These are phyloP conservation scores for Pleurotus tuoliensis DNA, from an alignment of 768 basidiomycete species.

Conservation along the genomic window DNA sequence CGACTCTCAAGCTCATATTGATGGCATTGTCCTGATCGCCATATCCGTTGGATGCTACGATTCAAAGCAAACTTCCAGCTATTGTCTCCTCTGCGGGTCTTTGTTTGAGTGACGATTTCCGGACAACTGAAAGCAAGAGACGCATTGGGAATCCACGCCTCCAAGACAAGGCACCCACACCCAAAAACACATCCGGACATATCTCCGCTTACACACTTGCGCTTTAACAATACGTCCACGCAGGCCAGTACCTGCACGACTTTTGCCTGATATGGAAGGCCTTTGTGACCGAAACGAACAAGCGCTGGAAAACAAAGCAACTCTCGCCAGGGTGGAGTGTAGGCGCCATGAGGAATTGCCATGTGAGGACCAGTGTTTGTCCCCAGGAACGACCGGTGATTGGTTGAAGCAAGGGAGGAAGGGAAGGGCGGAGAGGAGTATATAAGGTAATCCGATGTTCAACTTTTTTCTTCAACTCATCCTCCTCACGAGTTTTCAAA, in stretches of 20 bases:
- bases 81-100: neutral
- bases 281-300: conserved; percentile 3
- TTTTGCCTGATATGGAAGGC: neutral
- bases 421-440: neutral
- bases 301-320: conserved; percentile 3
- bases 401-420: neutral
- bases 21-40: too few relatives aligned
- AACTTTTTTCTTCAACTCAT: conserved; percentile 2
- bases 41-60: too few relatives aligned
- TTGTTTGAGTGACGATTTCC: neutral
- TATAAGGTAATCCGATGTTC: conserved; percentile 4
- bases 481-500: neutral
- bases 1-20: too few relatives aligned
- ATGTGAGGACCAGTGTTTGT: neutral
- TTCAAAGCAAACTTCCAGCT: too few relatives aligned
- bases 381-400: neutral
- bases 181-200: neutral
- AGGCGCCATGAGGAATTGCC: neutral
- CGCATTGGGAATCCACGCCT: neutral
- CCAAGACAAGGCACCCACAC: neutral
- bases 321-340: neutral
- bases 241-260: neutral
- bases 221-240: neutral
- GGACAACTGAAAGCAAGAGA: neutral
- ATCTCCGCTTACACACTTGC: neutral